Conservation (phyloP, 208 protist genomes). For the Leishmania braziliensis region DNA sequence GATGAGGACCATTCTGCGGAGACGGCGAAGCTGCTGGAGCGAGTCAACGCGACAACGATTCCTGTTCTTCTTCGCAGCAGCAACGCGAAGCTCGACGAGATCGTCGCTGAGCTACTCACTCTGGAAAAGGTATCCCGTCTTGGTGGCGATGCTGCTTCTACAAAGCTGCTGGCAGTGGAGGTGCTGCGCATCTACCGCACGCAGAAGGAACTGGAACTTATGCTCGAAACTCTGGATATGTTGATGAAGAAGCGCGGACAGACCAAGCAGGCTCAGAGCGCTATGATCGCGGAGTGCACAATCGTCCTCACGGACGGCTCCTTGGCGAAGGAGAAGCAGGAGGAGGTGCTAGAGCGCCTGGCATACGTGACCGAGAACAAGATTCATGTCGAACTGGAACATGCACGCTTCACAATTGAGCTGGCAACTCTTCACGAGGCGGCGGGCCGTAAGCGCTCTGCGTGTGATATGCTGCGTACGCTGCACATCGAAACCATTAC, state of each 20-base stretch:
- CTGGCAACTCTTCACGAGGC: slow-evolving; percentile 92
- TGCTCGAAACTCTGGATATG: slow-evolving; percentile 87
- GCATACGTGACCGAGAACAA: slow-evolving; percentile 93
- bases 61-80: slow-evolving; percentile 71
- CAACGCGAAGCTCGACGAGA: slow-evolving; percentile 60
- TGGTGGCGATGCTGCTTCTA: slow-evolving; percentile 75
- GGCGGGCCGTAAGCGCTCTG: slow-evolving; percentile 89
- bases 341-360: slow-evolving; percentile 92
- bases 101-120: slow-evolving; percentile 85
- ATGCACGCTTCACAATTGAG: slow-evolving; percentile 93
- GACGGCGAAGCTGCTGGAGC: slow-evolving; percentile 63
- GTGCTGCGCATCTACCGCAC: slow-evolving; percentile 90
- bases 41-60: slow-evolving; percentile 77
- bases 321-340: slow-evolving; percentile 45
- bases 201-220: slow-evolving; percentile 69
- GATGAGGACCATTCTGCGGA: slow-evolving; percentile 81
- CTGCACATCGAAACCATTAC: slow-evolving; percentile 97
- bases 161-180: slow-evolving; percentile 83
- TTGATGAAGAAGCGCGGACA: slow-evolving; percentile 95
- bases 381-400: slow-evolving; percentile 97
- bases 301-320: slow-evolving; percentile 65
- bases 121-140: slow-evolving; percentile 92
- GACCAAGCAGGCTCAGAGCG: slow-evolving; percentile 90
- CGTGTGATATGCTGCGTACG: slow-evolving; percentile 93
- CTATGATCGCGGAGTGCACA: slow-evolving; percentile 91